phyloP scores from a whole-genome alignment of 192 early-diverging fungal genomes.

The Mortierella claussenii region DNA sequence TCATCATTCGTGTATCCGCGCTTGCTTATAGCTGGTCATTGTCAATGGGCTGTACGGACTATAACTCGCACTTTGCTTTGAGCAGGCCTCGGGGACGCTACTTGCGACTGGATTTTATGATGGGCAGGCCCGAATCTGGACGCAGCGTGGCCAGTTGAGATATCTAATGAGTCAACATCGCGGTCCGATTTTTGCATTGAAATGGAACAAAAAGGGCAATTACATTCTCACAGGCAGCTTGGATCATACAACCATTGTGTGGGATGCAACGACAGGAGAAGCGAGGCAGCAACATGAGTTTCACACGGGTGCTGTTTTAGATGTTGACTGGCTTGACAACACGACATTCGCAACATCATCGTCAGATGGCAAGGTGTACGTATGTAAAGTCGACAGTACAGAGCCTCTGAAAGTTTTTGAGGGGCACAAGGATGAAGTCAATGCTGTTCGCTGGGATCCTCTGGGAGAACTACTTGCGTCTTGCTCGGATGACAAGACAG shows the following conservation, averaged over 20 bases:
- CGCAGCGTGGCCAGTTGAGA: slow-evolving; percentile 60
- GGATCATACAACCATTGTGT: slow-evolving; percentile 86
- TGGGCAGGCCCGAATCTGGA: slow-evolving; percentile 89
- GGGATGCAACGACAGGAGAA: slow-evolving; percentile 83
- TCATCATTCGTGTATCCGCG: neutral
- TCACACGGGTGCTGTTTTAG: slow-evolving; percentile 70
- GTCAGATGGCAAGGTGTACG: slow-evolving; percentile 80
- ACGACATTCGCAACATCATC: slow-evolving; percentile 91
- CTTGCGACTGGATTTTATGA: slow-evolving; percentile 89
- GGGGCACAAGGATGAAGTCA: slow-evolving; percentile 87
- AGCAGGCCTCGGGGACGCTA: slow-evolving; percentile 76
- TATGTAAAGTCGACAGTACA: slow-evolving; percentile 77
- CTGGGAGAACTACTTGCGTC: slow-evolving; percentile 74
- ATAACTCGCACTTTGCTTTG: neutral
- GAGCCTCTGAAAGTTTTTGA: slow-evolving; percentile 78
- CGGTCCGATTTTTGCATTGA: slow-evolving; percentile 84
- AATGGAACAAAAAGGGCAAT: slow-evolving; percentile 86
- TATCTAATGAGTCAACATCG: slow-evolving; percentile 68
- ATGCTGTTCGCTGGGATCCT: slow-evolving; percentile 81
- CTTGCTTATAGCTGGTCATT: too few species aligned
- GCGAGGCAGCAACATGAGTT: slow-evolving; percentile 75
- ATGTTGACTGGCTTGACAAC: slow-evolving; percentile 95
- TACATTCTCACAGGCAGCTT: slow-evolving; percentile 80
- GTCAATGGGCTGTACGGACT: too few species aligned
- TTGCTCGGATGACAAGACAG: slow-evolving; percentile 81